Conservation (phyloP, 1,284 basidiomycete species). For the Malassezia slooffiae region DNA sequence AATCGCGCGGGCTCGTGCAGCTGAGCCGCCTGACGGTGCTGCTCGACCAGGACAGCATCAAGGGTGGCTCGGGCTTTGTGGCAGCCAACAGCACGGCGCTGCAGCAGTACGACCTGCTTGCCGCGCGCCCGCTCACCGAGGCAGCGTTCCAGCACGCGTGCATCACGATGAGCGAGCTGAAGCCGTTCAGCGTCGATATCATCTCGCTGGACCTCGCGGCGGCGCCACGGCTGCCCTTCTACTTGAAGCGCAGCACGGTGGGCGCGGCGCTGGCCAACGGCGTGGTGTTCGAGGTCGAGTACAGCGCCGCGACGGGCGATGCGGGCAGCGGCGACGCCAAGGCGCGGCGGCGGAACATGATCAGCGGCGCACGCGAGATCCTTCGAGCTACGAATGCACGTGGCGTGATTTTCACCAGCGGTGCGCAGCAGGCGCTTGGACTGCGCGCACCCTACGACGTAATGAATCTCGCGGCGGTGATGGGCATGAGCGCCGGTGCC, state of each 20-base stretch:
- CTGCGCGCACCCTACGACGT: constrained; percentile 39
- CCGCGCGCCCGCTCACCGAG: constrained; percentile 61
- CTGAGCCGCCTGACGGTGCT: constrained; percentile 41
- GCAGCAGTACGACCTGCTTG: constrained; percentile 62
- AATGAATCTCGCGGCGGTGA: constrained; percentile 38
- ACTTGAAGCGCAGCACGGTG: constrained; percentile 68
- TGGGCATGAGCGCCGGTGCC: constrained; percentile 29
- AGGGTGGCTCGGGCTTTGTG: constrained; percentile 31
- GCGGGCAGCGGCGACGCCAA: background rate
- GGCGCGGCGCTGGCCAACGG: constrained; percentile 71
- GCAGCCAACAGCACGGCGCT: constrained; percentile 29
- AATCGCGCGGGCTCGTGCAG: constrained; percentile 20
- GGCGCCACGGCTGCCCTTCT: constrained; percentile 63
- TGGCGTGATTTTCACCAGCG: constrained; percentile 37
- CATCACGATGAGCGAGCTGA: constrained; percentile 66
- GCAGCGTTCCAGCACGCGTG: constrained; percentile 65
- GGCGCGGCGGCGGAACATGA: constrained; percentile 31
- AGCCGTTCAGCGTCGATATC: constrained; percentile 66
- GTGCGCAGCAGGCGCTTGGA: constrained; percentile 22
- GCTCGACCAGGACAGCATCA: constrained; percentile 37
- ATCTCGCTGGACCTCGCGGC: constrained; percentile 66
- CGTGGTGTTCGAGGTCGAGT: constrained; percentile 68
- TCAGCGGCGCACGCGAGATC: constrained; percentile 33
- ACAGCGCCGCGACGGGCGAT: constrained; percentile 43
- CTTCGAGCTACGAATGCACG: constrained; percentile 40